Conservation (phyloP, 2,329 filamentous ascomycete genomes). For the Nigrograna mackinnonii region DNA sequence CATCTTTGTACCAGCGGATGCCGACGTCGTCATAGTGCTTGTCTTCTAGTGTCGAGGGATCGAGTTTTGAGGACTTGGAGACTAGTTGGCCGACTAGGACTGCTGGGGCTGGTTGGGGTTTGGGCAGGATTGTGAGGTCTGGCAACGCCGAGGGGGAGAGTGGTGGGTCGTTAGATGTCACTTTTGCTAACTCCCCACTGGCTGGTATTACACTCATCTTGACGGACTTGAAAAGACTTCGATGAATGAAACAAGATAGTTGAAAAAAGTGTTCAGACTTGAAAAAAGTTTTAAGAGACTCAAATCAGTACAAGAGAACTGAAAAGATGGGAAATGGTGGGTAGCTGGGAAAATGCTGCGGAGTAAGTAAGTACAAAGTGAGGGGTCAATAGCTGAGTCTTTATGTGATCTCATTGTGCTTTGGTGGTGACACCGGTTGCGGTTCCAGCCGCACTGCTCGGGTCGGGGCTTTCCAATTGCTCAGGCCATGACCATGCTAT, state of each 20-base stretch:
- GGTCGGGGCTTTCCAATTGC: constrained; percentile 10
- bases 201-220: constrained; percentile 13
- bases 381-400: constrained; percentile 33
- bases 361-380: constrained; percentile 22
- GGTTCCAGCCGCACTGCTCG: constrained; percentile 16
- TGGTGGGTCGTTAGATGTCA: constrained; percentile 27
- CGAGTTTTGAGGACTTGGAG: constrained; percentile 30
- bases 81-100: constrained; percentile 37
- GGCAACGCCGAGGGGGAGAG: constrained; percentile 34
- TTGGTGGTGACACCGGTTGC: constrained; percentile 16
- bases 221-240: constrained; percentile 11
- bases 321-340: constrained; percentile 1
- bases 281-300: background rate
- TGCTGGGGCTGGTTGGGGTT: constrained; percentile 26
- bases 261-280: constrained; percentile 1
- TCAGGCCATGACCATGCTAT: constrained; percentile 35
- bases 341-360: background rate
- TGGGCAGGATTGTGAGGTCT: constrained; percentile 33
- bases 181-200: too few relatives aligned
- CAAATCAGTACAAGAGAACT: background rate
- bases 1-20: constrained; percentile 41
- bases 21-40: constrained; percentile 40
- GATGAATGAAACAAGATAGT: background rate
- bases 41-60: constrained; percentile 29
- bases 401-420: constrained; percentile 39